phyloP scores from a whole-genome alignment of 176 grass and related monocot species.

The Zoysia japonica region DNA sequence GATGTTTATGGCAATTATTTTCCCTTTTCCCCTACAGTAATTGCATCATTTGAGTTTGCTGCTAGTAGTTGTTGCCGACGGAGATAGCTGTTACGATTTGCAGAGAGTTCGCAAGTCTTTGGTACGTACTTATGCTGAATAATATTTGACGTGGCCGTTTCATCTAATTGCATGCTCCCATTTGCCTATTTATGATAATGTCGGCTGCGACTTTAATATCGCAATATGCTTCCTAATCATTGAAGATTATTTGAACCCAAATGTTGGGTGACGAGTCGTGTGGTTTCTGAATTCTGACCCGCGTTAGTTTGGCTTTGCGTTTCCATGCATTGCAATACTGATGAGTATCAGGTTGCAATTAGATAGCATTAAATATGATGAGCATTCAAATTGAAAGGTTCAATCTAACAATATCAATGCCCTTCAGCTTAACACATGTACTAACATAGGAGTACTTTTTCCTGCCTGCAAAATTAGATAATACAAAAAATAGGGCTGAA shows the following conservation, averaged over 20 bases:
- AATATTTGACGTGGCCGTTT: slow-evolving; percentile 32
- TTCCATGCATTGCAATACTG: not conserved
- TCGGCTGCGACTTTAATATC: slow-evolving; percentile 28
- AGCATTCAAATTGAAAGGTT: not conserved
- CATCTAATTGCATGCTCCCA: slow-evolving; percentile 29
- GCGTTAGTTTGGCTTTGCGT: not conserved
- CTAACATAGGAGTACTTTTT: not conserved
- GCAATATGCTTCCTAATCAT: slow-evolving; percentile 28
- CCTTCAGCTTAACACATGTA: no score
- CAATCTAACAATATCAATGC: not conserved
- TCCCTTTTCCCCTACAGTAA: not conserved
- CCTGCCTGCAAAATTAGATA: not conserved
- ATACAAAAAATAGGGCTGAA: not conserved
- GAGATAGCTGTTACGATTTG: not conserved
- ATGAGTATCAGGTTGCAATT: not conserved
- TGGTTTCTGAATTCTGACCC: not conserved
- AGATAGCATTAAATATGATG: not conserved
- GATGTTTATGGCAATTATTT: not conserved
- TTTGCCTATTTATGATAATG: slow-evolving; percentile 11
- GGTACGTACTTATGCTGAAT: slow-evolving; percentile 19
- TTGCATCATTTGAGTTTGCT: not conserved
- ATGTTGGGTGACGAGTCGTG: slow-evolving; percentile 39
- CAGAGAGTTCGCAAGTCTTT: not conserved
- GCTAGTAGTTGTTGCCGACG: slow-evolving; percentile 6
- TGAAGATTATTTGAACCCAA: slow-evolving; percentile 23